phyloP scores from a whole-genome alignment of 2,329 filamentous ascomycete genomes.

The Leptodontidium sp. region DNA sequence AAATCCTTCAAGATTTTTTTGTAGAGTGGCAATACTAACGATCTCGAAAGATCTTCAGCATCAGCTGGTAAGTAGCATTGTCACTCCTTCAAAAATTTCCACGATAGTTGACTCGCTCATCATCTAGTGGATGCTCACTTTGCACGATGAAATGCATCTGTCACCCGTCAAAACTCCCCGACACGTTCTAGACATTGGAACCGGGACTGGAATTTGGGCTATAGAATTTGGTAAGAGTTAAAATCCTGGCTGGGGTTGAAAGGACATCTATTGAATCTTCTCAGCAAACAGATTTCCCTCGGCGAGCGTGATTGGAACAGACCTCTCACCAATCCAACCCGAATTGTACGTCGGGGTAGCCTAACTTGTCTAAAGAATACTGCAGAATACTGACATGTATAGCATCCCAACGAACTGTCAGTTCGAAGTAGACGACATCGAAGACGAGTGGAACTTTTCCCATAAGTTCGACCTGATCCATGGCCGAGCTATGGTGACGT shows the following conservation, averaged over 20 bases:
- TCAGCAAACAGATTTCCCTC: slow-evolving; percentile 19
- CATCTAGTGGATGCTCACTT: slow-evolving; percentile 23
- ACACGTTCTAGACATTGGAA: slow-evolving; percentile 50
- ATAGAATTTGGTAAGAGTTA: slow-evolving; percentile 61
- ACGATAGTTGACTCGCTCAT: not conserved
- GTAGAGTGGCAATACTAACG: slow-evolving; percentile 4
- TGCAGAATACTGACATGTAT: not conserved
- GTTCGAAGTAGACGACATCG: slow-evolving; percentile 60
- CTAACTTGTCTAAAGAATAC: too few relatives aligned
- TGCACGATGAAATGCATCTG: slow-evolving; percentile 34
- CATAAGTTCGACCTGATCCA: slow-evolving; percentile 57
- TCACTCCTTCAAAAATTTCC: too few relatives aligned
- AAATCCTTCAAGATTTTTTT: too few relatives aligned
- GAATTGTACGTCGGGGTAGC: slow-evolving; percentile 5
- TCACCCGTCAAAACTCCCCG: slow-evolving; percentile 42
- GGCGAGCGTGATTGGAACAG: slow-evolving; percentile 12
- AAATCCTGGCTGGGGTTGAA: too few relatives aligned
- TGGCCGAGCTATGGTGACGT: slow-evolving; percentile 28
- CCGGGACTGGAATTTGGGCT: slow-evolving; percentile 68
- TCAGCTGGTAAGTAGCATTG: slow-evolving; percentile 21
- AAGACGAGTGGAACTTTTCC: slow-evolving; percentile 56
- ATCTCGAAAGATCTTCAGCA: slow-evolving; percentile 48
- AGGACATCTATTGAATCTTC: not conserved
- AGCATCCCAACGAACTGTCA: slow-evolving; percentile 49
- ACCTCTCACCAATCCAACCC: slow-evolving; percentile 24